Evolutionary conservation across 768 basidiomycete species (phyloP), one percentile per base, ranked within the genome.

Genomic region (Rhodotorula kratochvilovae): DNA sequence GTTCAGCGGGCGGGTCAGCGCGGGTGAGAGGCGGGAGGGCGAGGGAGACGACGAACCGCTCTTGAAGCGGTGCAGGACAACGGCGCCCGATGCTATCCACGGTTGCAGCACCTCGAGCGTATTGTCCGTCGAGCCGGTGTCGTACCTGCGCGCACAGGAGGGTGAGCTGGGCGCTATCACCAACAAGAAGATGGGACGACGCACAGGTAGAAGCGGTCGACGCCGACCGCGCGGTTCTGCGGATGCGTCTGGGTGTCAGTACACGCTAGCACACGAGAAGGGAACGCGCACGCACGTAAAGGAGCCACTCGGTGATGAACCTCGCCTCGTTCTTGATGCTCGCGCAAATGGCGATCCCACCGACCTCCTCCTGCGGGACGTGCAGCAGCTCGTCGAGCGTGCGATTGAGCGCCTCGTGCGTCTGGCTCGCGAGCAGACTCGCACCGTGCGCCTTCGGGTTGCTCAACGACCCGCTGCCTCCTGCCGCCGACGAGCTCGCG

Each of bases 121-220:
- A 12, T 65, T 50, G 57, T 70, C 68, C 10, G 56, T 55, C 25
- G 63, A 65, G 8, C 68, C 68, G 10, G 63, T 56, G 35, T 70
- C 68, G 63, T 65, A 57, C 0, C 68, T 70, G 50, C 35, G 43
- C 19, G 42, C 12, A 23, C 19, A 17, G 19, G 19, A 15, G 17
- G n/a, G n/a, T n/a, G n/a, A n/a, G n/a, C n/a, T n/a, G n/a, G n/a
- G n/a, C n/a, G n/a, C n/a, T n/a, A n/a, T n/a, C n/a, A n/a, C n/a
- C n/a, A n/a, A n/a, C n/a, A n/a, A 31, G 56, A 48, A 23, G 21
- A 31, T 35, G 35, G 19, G 23, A 42, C 2, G 51, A 43, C 51
- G 50, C 4, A 64, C 63, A 64, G 54, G 43, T 64, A 64, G 45
- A 64, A 64, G 31, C 63, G 63, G 53, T 64, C 63, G 43, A 64